phyloP scores from a whole-genome alignment of 2,329 filamentous ascomycete species.

The Sporothrix pallida region DNA sequence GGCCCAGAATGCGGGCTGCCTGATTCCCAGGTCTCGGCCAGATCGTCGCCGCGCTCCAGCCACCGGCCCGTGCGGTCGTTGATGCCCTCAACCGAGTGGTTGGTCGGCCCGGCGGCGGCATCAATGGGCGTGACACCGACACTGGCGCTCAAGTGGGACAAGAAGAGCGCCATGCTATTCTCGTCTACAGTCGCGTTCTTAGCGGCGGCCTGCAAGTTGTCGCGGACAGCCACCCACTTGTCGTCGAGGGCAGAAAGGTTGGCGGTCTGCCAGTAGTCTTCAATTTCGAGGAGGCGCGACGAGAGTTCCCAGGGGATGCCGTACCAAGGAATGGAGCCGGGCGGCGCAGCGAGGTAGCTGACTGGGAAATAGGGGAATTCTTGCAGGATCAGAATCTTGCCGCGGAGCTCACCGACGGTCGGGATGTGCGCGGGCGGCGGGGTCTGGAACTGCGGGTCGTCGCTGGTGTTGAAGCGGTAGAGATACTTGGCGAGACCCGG shows the following conservation, averaged over 20 bases:
- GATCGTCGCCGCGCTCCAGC: conserved; percentile 41
- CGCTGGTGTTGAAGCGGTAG: conserved; percentile 38
- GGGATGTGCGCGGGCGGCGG: conserved; percentile 44
- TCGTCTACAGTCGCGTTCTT: conserved; percentile 24
- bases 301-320: conserved; percentile 52
- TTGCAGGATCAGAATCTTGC: conserved; percentile 55
- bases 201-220: conserved; percentile 49
- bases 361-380: conserved; percentile 48
- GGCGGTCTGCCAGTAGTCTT: conserved; percentile 55
- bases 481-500: conserved; percentile 48
- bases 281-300: conserved; percentile 52
- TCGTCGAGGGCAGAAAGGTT: conserved; percentile 51
- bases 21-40: neutral
- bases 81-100: conserved; percentile 52
- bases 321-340: conserved; percentile 42
- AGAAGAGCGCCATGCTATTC: conserved; percentile 45
- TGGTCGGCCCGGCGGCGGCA: conserved; percentile 55
- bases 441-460: conserved; percentile 41
- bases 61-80: conserved; percentile 57
- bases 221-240: conserved; percentile 54
- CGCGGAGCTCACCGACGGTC: conserved; percentile 53
- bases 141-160: conserved; percentile 56
- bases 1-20: neutral
- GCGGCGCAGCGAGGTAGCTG: conserved; percentile 20
- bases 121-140: conserved; percentile 57